These are phyloP conservation scores for Elsinoe arachidis DNA, from an alignment of 2,329 filamentous ascomycete species.

Conservation along the genomic window DNA sequence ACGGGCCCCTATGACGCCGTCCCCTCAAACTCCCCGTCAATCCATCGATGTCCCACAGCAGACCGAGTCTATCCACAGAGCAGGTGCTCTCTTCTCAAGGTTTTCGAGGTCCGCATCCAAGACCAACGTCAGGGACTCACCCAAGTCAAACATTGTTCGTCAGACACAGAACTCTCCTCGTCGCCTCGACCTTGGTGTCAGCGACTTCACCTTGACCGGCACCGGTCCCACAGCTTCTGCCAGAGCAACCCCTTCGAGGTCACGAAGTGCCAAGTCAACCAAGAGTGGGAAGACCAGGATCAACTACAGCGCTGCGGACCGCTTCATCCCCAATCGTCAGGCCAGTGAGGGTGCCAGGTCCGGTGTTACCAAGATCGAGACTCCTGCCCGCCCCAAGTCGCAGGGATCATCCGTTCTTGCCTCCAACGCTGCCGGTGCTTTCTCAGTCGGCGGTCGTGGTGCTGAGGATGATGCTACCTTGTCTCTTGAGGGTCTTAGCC, in stretches of 20 bases:
- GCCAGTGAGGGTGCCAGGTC: slow-evolving; percentile 84
- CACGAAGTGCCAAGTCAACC: slow-evolving; percentile 31
- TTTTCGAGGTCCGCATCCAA: slow-evolving; percentile 63
- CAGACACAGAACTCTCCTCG: slow-evolving; percentile 61
- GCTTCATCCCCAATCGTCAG: slow-evolving; percentile 90
- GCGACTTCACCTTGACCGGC: slow-evolving; percentile 83
- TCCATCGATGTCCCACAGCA: slow-evolving; percentile 41
- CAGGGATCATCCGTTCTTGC: slow-evolving; percentile 72
- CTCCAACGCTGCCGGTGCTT: slow-evolving; percentile 56
- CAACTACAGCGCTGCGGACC: slow-evolving; percentile 54
- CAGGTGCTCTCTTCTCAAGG: slow-evolving; percentile 69
- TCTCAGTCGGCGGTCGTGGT: slow-evolving; percentile 52
- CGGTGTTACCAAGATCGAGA: slow-evolving; percentile 75
- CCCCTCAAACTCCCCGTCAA: slow-evolving; percentile 64
- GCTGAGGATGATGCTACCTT: slow-evolving; percentile 64
- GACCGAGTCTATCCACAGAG: slow-evolving; percentile 62
- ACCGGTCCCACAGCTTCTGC: slow-evolving; percentile 52
- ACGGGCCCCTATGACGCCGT: slow-evolving; percentile 89
- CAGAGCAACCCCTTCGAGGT: slow-evolving; percentile 37
- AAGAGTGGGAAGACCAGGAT: slow-evolving; percentile 59
- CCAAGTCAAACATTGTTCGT: slow-evolving; percentile 91
- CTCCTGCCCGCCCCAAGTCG: slow-evolving; percentile 65
- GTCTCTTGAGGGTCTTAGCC: slow-evolving; percentile 68
- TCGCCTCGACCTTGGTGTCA: slow-evolving; percentile 82
- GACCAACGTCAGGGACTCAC: slow-evolving; percentile 68